phyloP scores from a whole-genome alignment of 208 protist genomes.

The Leishmania lainsoni region DNA sequence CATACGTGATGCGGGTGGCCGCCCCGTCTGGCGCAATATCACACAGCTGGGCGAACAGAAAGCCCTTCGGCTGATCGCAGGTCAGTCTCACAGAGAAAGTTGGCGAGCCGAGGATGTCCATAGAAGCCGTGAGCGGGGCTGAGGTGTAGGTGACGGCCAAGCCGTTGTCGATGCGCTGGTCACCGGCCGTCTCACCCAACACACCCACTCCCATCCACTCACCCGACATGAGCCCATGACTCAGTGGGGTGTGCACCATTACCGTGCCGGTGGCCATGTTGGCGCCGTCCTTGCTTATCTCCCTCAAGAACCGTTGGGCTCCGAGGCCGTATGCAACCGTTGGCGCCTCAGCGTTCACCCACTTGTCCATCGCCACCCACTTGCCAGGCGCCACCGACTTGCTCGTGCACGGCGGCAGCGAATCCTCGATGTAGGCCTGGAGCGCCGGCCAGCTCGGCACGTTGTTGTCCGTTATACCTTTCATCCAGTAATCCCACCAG shows the following conservation, averaged over 20 bases:
- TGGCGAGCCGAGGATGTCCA: conserved; percentile 51
- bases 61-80: conserved; percentile 58
- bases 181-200: conserved; percentile 53
- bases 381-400: conserved; percentile 47
- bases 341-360: conserved; percentile 38
- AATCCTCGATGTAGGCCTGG: conserved; percentile 64
- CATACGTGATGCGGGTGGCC: conserved; percentile 61
- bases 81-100: conserved; percentile 47
- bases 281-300: conserved; percentile 2
- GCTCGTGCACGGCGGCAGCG: conserved; percentile 40
- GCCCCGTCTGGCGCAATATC: conserved; percentile 58
- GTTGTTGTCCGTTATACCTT: conserved; percentile 37
- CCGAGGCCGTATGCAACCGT: conserved; percentile 27
- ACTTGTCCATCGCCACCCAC: conserved; percentile 46
- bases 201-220: conserved; percentile 73
- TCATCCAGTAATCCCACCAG: conserved; percentile 65
- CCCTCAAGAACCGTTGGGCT: conserved; percentile 6
- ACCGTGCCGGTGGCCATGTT: conserved; percentile 9
- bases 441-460: conserved; percentile 40
- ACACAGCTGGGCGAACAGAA: conserved; percentile 68
- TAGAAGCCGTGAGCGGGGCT: conserved; percentile 31
- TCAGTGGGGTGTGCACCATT: conserved; percentile 61
- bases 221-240: conserved; percentile 56
- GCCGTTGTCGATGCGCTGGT: conserved; percentile 74
- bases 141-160: conserved; percentile 54